Evolutionary conservation across 2,329 filamentous ascomycete genomes (phyloP).

Genomic region (Macrophomina pseudophaseolina): DNA sequence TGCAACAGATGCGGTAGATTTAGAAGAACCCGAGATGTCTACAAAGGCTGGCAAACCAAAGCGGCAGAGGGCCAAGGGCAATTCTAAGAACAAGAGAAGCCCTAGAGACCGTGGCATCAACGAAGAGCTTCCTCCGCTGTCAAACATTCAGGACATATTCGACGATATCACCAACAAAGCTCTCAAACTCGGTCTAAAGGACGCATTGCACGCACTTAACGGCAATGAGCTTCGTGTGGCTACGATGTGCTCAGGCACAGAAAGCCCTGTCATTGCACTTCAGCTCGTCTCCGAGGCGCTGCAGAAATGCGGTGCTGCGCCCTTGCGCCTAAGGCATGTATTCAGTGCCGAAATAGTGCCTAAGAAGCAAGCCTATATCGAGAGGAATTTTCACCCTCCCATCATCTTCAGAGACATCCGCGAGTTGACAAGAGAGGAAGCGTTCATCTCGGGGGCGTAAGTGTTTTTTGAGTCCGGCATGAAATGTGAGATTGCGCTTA

Average conservation of each 20-base stretch:
- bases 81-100: not conserved
- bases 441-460: constrained; percentile 48
- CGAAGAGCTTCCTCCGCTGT: constrained; percentile 51
- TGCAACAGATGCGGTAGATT: not conserved
- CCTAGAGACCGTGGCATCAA: constrained; percentile 33
- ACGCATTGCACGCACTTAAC: constrained; percentile 43
- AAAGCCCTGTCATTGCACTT: constrained; percentile 72
- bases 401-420: constrained; percentile 53
- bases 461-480: not conserved
- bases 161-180: constrained; percentile 52
- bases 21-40: not conserved
- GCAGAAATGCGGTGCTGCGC: constrained; percentile 22
- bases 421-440: constrained; percentile 50
- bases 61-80: not conserved
- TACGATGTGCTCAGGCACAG: constrained; percentile 80
- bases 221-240: constrained; percentile 58
- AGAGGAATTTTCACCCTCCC: constrained; percentile 50
- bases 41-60: not conserved
- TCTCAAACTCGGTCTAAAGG: constrained; percentile 37
- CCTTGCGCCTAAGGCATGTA: constrained; percentile 42
- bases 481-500: not conserved
- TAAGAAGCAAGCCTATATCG: constrained; percentile 55
- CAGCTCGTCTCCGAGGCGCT: constrained; percentile 55
- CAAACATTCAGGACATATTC: constrained; percentile 56
- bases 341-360: constrained; percentile 55